Conservation (phyloP, 2,329 filamentous ascomycete genomes). For the Paecilomyces variotii region DNA sequence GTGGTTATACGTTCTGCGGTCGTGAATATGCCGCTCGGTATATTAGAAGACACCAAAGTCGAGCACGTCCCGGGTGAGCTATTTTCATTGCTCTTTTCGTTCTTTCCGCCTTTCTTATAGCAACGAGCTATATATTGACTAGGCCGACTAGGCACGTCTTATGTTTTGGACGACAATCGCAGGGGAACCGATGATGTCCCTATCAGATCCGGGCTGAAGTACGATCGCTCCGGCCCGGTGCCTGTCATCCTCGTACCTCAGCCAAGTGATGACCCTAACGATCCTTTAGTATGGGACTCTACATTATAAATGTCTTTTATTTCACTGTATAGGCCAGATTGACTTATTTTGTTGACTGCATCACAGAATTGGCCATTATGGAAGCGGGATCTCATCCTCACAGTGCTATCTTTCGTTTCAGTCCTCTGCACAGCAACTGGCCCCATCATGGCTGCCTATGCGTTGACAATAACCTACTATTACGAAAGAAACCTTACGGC, state of each 20-base stretch:
- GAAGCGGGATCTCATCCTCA: slow-evolving; percentile 73
- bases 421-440: slow-evolving; percentile 79
- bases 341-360: neutral
- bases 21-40: slow-evolving; percentile 57
- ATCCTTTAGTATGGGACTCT: slow-evolving; percentile 57
- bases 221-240: slow-evolving; percentile 56
- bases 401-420: slow-evolving; percentile 68
- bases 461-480: slow-evolving; percentile 63
- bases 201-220: slow-evolving; percentile 53
- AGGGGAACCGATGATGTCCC: slow-evolving; percentile 29
- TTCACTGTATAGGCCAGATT: neutral
- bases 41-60: slow-evolving; percentile 60
- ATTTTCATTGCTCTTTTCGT: neutral
- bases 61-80: slow-evolving; percentile 65
- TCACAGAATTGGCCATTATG: slow-evolving; percentile 73
- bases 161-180: slow-evolving; percentile 56
- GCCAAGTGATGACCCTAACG: slow-evolving; percentile 82
- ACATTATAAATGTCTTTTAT: neutral
- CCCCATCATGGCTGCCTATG: slow-evolving; percentile 82
- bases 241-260: slow-evolving; percentile 82
- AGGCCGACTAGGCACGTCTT: slow-evolving; percentile 32
- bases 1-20: neutral
- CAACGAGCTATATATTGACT: slow-evolving; percentile 4
- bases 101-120: neutral
- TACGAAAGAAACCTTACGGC: slow-evolving; percentile 62